phyloP scores from a whole-genome alignment of 106 monocot species.

The Dactylorhiza incarnata region DNA sequence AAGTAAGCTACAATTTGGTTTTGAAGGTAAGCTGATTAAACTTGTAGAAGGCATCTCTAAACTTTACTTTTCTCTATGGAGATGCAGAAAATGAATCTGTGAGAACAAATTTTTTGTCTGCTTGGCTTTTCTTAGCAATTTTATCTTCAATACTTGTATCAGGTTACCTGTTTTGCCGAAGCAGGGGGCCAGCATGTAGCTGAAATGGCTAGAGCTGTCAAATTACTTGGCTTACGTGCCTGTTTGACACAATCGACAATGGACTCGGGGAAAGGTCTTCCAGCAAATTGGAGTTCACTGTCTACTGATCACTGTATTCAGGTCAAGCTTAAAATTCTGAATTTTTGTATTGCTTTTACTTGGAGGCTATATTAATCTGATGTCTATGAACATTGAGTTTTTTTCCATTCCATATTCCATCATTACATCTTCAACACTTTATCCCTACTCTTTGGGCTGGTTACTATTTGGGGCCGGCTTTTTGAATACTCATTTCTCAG shows the following conservation, averaged over 20 bases:
- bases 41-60: background rate
- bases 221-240: slow-evolving; percentile 70
- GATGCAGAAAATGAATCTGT: background rate
- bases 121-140: background rate
- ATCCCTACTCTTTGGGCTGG: too few relatives aligned
- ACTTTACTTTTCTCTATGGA: background rate
- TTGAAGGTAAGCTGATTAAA: background rate
- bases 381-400: background rate
- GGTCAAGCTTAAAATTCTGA: slow-evolving; percentile 24
- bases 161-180: slow-evolving; percentile 97
- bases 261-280: slow-evolving; percentile 83
- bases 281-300: slow-evolving; percentile 43
- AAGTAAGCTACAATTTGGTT: background rate
- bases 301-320: slow-evolving; percentile 71
- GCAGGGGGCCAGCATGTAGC: slow-evolving; percentile 89
- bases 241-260: slow-evolving; percentile 84
- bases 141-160: slow-evolving; percentile 10
- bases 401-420: background rate
- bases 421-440: too few relatives aligned
- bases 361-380: background rate
- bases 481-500: too few relatives aligned
- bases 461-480: too few relatives aligned
- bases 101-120: background rate
- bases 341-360: background rate
- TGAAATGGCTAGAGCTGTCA: slow-evolving; percentile 81